Percentiles rank a stretch among this genome's conserved stretches.
Evolutionary conservation across 2,329 filamentous ascomycete species (phyloP).

Genomic region (Stagonosporopsis tanaceti): DNA sequence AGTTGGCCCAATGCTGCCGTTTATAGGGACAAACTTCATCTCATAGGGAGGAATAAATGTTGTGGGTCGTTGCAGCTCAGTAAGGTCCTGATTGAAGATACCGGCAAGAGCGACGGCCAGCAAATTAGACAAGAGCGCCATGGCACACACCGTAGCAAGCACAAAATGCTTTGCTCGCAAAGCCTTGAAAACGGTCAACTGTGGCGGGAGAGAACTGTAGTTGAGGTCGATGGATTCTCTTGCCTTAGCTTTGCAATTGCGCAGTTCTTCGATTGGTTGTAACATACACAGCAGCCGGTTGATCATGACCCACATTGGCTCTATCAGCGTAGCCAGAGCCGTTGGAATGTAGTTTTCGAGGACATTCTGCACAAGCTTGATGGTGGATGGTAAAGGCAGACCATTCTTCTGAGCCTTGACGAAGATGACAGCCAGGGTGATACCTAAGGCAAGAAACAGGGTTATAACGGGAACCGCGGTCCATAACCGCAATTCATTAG

Average conservation of each 20-base stretch:
- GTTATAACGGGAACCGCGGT: constrained; percentile 26
- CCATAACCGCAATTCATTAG: constrained; percentile 31
- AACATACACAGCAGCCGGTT: constrained; percentile 63
- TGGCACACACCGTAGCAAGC: constrained; percentile 57
- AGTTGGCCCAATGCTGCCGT: constrained; percentile 36
- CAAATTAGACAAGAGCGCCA: constrained; percentile 61
- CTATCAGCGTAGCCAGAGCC: constrained; percentile 62
- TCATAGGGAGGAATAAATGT: constrained; percentile 25
- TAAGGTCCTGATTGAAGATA: constrained; percentile 56
- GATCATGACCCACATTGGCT: constrained; percentile 65
- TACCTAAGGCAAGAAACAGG: constrained; percentile 24
- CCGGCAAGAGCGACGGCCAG: constrained; percentile 62
- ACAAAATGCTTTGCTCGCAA: constrained; percentile 56
- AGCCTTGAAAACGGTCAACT: constrained; percentile 59
- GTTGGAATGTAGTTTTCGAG: constrained; percentile 63
- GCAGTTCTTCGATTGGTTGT: constrained; percentile 63
- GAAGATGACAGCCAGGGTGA: constrained; percentile 28
- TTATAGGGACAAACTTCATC: constrained; percentile 32
- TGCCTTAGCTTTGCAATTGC: constrained; percentile 48
- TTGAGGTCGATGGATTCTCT: constrained; percentile 51
- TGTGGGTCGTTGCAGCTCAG: constrained; percentile 16
- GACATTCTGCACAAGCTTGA: constrained; percentile 51
- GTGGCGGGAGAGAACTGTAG: constrained; percentile 65
- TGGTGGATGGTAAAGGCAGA: constrained; percentile 47
- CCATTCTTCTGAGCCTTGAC: constrained; percentile 28